Evolutionary conservation across 768 basidiomycete species (phyloP).

Genomic region (Podaxis pistillaris): DNA sequence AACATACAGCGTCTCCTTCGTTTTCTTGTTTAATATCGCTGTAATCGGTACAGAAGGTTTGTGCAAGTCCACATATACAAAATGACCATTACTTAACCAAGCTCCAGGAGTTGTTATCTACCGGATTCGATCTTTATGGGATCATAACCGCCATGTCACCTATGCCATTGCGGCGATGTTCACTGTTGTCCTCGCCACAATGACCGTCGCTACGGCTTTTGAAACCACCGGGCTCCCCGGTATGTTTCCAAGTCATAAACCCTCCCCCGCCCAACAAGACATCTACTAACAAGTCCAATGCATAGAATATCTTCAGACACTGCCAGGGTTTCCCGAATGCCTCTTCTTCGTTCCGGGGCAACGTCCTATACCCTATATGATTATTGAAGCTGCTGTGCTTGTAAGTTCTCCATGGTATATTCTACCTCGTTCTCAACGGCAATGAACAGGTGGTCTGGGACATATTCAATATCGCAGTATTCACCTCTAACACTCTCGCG

Average conservation of each 20-base stretch:
- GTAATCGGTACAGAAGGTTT: conserved; percentile 2
- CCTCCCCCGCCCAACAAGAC: neutral
- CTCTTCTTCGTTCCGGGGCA: neutral
- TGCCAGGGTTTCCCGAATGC: neutral
- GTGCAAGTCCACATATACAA: neutral
- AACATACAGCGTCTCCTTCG: neutral
- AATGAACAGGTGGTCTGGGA: conserved; percentile 4
- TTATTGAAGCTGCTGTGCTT: neutral
- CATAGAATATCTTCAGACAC: neutral
- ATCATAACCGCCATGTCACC: conserved; percentile 1
- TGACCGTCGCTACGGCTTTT: neutral
- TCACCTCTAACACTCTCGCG: neutral
- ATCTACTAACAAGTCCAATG: too few relatives aligned
- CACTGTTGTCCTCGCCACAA: neutral
- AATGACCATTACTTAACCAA: neutral
- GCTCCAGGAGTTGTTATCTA: neutral
- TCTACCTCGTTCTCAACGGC: neutral
- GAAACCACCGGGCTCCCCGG: neutral
- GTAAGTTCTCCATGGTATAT: neutral
- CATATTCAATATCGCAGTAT: conserved; percentile 1
- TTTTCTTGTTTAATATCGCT: neutral
- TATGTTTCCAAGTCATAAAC: neutral
- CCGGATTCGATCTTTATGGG: neutral
- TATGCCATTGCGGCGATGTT: neutral
- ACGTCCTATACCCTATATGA: neutral